A percentile compares a stretch with the other conserved stretches of the same genome.
Evolutionary conservation across 441 rosid genomes (phyloP).

Genomic region (Dalechampia spathulata): DNA sequence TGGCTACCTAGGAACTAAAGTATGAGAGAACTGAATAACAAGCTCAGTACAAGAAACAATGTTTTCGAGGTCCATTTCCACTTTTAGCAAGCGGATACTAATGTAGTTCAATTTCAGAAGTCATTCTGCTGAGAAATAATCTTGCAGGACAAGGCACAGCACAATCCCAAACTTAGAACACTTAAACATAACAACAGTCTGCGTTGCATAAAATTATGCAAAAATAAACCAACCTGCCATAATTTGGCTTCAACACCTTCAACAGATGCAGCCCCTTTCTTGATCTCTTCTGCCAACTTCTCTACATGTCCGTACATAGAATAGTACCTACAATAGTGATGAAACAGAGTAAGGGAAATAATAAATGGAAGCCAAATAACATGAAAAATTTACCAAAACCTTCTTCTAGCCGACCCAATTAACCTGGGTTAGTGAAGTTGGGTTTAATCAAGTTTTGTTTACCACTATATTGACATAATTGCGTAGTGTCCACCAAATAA

Average conservation of each 20-base stretch:
- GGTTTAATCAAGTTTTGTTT: no score
- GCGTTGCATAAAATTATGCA: neutral
- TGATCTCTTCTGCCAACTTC: constrained; percentile 80
- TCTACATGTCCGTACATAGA: constrained; percentile 97
- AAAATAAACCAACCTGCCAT: constrained; percentile 69
- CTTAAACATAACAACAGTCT: neutral
- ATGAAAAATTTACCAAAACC: no score
- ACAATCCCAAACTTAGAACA: neutral
- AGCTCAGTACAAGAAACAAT: no score
- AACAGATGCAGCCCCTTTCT: constrained; percentile 89
- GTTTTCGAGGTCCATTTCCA: no score
- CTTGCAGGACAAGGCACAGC: neutral
- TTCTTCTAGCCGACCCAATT: no score
- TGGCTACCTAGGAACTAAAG: no score
- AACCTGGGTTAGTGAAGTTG: no score
- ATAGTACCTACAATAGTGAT: constrained; percentile 56
- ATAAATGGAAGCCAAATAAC: neutral
- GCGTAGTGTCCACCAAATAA: no score
- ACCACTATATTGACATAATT: no score
- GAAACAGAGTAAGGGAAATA: constrained; percentile 3
- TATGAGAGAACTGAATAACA: no score
- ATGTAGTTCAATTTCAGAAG: neutral
- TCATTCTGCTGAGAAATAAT: neutral
- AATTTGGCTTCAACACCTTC: constrained; percentile 92
- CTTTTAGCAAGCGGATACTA: no score